Evolutionary conservation across 2,329 filamentous ascomycete species (phyloP), one percentile per base, ranked within the genome.

Genomic region (Plectosphaerella cucumerina): DNA sequence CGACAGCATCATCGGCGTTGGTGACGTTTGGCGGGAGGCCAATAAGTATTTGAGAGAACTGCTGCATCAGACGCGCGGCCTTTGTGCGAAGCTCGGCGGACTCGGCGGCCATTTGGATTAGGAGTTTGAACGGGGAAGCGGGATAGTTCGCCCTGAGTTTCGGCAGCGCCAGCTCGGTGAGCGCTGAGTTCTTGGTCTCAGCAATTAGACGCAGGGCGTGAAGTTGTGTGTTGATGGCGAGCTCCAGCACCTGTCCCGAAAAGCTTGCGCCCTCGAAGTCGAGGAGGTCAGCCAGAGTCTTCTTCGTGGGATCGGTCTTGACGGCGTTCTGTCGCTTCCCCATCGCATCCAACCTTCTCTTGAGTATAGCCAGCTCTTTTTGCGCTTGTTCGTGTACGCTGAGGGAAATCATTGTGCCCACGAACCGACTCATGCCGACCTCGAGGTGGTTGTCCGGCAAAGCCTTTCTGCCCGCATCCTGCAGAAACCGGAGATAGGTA

Each of bases 371-470:
- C 52, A 92, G 64, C 60, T 92, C 88, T 60, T 84, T 88, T 41
- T 83, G 67, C 0, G 89, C 87, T 51, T 86, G 72, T n/a, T 84
- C 80, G 44, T 87, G 80, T 48, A 91, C 65, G 1, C 82, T 81
- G 45, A 90, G 71, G 0, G 73, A 71, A 14, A 90, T 70, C 1
- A 92, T 71, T 62, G 85, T 89, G 37, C 80, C 80, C 37, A 86
- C 68, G 49, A 92, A 75, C 0, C 85, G 82, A 15, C 86, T 80
- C 76, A 89, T 87, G 49, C 87, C 89, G 53, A 76, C 84, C 62
- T 92, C 89, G 4, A 92, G 66, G 61, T 92, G 87, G 37, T 88
- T 70, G 43, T 80, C 76, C 1, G 82, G 77, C n/a, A 85, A 70
- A 10, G 77, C 69, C 10, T 82, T 69, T 9, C 77, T 73, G 6